Evolutionary conservation across 177 flowering plant genomes (phyloP).

Genomic region (Tripterygium wilfordii): DNA sequence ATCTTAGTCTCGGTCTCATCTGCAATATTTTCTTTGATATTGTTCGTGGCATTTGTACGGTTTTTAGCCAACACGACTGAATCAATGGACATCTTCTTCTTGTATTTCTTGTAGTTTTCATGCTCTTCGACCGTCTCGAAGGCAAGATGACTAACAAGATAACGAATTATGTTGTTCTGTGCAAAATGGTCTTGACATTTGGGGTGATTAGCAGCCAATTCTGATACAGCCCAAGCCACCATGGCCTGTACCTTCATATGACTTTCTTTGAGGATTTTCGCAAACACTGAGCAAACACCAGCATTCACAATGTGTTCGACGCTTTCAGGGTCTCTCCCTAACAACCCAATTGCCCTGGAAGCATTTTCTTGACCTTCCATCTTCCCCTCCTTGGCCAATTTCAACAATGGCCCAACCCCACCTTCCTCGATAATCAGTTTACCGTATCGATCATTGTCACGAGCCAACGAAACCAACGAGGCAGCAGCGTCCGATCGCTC

Average conservation of each 20-base stretch:
- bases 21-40: constrained; percentile 5
- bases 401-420: constrained; percentile 53
- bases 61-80: constrained; percentile 51
- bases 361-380: constrained; percentile 70
- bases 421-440: constrained; percentile 74
- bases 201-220: constrained; percentile 50
- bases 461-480: constrained; percentile 64
- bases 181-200: constrained; percentile 77
- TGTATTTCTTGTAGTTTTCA: constrained; percentile 56
- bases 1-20: constrained; percentile 10
- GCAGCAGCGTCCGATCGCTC: constrained; percentile 65
- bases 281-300: constrained; percentile 67
- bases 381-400: constrained; percentile 52
- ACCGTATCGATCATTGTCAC: constrained; percentile 63
- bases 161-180: constrained; percentile 54
- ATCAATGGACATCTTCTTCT: constrained; percentile 46
- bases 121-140: constrained; percentile 83
- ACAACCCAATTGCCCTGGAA: constrained; percentile 52
- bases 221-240: constrained; percentile 78
- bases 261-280: constrained; percentile 69
- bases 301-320: constrained; percentile 67
- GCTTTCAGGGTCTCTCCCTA: constrained; percentile 69
- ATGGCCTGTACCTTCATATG: constrained; percentile 61
- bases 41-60: neutral
- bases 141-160: constrained; percentile 70